A percentile compares a stretch with the other conserved stretches of the same genome.
phyloP scores from a whole-genome alignment of 768 basidiomycete species.

The Candolleomyces eurysporus region DNA sequence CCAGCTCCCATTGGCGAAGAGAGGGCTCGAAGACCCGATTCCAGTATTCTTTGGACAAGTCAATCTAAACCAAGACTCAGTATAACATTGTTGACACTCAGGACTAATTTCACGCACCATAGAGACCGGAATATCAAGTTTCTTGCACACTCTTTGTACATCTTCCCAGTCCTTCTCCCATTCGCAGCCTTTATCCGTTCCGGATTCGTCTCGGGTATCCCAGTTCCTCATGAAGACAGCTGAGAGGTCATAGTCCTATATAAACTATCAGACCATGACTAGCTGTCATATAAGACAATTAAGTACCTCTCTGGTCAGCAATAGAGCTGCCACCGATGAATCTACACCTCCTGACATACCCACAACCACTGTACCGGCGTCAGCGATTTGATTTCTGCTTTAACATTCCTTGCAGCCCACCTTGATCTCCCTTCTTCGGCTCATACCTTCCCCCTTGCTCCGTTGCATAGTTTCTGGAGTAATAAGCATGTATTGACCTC shows the following conservation, averaged over 20 bases:
- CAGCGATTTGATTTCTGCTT: not conserved
- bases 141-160: slow-evolving; percentile 75
- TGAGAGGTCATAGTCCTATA: slow-evolving; percentile 75
- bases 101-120: slow-evolving; percentile 48
- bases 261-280: not conserved
- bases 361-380: slow-evolving; percentile 62
- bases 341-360: slow-evolving; percentile 98
- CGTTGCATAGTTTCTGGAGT: not conserved
- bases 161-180: slow-evolving; percentile 97
- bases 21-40: slow-evolving; percentile 87
- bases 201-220: slow-evolving; percentile 83
- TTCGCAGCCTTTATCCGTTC: slow-evolving; percentile 80
- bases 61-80: slow-evolving; percentile 49
- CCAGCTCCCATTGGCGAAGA: slow-evolving; percentile 70
- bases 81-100: not conserved
- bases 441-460: not conserved
- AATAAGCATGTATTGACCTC: slow-evolving; percentile 7
- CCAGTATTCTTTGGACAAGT: slow-evolving; percentile 93
- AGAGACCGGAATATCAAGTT: slow-evolving; percentile 68
- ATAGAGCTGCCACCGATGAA: slow-evolving; percentile 81
- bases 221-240: slow-evolving; percentile 97
- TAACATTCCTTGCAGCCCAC: slow-evolving; percentile 9
- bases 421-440: slow-evolving; percentile 31
- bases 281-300: not conserved
- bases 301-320: slow-evolving; percentile 66